Base-by-base conservation (phyloP, 2,329 filamentous ascomycete genomes). In the Alternaria brassicae region DNA sequence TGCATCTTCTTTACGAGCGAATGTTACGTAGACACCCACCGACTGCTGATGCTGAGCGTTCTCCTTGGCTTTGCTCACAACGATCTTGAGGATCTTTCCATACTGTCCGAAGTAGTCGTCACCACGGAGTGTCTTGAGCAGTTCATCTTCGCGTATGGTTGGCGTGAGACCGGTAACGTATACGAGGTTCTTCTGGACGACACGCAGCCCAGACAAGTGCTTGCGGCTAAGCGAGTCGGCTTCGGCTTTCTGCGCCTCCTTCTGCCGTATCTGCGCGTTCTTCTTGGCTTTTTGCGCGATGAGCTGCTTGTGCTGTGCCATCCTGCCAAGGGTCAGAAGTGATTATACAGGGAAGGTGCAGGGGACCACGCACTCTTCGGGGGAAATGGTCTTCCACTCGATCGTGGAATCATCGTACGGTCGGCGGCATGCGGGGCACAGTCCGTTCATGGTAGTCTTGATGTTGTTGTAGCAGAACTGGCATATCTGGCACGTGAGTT, bases 401-500 rank as follows among this genome's bases (percentile, higher is more conserved):
- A 99, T 98, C 28, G 93, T 96, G 77, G 94, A 94, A 70, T 99
- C 96, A 78, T 97, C 93, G 78, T 99, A 99, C 6, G 92, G 90
- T 77, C 95, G 87, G 80, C 95, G 88, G 78, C 95, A 99, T 68
- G 96, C 96, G n/a, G 95, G 95, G 79, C 95, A 99, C 58, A 97
- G 86, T 34, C 94, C 93, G 76, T 97, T 98, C 86, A 97, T 93
- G 72, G 97, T 97, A 71, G 91, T 96, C 81, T 96, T 96, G 78
- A 99, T 96, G 78, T 98, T 99, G 81, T 99, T 97, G 83, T 94
- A 99, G 82, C 95, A 99, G 81, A 99, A 99, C 83, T 99, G 96
- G 80, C 95, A 99, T 78, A 99, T 94, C 93, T 74, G 58, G 63
- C 40, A 41, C 42, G 17, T 15, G 54, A 15, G 63, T 77, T 65